A percentile compares a stretch with the other conserved stretches of the same genome.
Conservation (phyloP, 2,329 filamentous ascomycete genomes). For the Penicillium sp. region DNA sequence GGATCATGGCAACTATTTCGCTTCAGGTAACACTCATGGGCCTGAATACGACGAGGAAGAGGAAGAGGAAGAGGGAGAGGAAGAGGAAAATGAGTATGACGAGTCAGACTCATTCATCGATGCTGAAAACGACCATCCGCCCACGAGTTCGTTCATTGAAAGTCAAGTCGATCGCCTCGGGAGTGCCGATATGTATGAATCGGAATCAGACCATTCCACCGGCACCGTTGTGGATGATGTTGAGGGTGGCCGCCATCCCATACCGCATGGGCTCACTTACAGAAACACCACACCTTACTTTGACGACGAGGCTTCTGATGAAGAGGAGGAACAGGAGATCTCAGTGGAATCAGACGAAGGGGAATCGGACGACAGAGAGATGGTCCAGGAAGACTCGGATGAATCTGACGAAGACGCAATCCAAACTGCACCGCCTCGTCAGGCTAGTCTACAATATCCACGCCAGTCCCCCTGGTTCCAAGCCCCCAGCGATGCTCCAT, state of each 20-base stretch:
- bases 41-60: constrained; percentile 23
- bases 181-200: constrained; percentile 19
- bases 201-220: constrained; percentile 35
- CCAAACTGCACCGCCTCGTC: neutral
- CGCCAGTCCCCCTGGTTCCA: neutral
- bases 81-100: constrained; percentile 30
- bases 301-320: constrained; percentile 8
- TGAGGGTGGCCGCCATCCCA: constrained; percentile 3
- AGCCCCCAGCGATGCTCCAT: constrained; percentile 1
- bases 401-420: constrained; percentile 1
- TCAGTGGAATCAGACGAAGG: constrained; percentile 12
- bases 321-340: constrained; percentile 8
- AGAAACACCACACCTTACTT: constrained; percentile 2
- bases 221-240: constrained; percentile 33
- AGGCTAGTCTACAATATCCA: neutral
- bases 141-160: constrained; percentile 4
- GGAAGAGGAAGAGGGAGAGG: constrained; percentile 22
- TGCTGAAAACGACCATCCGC: constrained; percentile 24
- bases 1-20: neutral
- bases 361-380: constrained; percentile 20
- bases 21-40: constrained; percentile 6
- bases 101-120: constrained; percentile 39
- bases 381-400: constrained; percentile 5
- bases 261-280: constrained; percentile 8
- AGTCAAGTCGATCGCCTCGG: neutral